Percentiles rank a stretch among this genome's conserved stretches.
Conservation (phyloP, 2,329 filamentous ascomycete genomes). For the Remersonia thermophila region DNA sequence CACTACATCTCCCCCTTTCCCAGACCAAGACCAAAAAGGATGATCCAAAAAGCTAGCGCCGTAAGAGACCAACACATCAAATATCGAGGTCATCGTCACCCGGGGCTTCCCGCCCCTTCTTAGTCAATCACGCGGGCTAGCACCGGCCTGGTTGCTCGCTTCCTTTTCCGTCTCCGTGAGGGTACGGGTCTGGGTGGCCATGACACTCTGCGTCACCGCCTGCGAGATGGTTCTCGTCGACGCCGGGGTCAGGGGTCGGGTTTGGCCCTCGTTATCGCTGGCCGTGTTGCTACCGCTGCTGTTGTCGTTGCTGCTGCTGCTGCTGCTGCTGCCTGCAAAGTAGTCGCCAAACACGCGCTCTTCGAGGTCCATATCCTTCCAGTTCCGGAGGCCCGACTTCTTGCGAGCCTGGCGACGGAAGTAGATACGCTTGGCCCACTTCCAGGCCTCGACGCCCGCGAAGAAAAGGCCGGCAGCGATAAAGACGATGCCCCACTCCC, state of each 20-base stretch:
- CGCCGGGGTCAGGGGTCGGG: too few relatives aligned
- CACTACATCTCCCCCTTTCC: too few relatives aligned
- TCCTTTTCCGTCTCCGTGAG: background rate
- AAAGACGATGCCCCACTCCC: conserved; percentile 64
- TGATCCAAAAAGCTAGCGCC: background rate
- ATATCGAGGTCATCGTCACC: conserved; percentile 5
- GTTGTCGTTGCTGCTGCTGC: too few relatives aligned
- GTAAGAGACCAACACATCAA: background rate
- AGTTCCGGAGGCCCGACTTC: conserved; percentile 6
- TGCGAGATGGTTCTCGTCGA: too few relatives aligned
- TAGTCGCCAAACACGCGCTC: conserved; percentile 18
- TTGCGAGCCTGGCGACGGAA: conserved; percentile 9
- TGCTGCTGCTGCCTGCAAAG: too few relatives aligned
- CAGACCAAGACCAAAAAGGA: too few relatives aligned
- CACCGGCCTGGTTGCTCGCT: background rate
- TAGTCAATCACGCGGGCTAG: conserved; percentile 16
- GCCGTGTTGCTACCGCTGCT: too few relatives aligned
- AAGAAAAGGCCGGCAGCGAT: conserved; percentile 43
- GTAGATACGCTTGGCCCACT: conserved; percentile 43
- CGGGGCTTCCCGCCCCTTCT: conserved; percentile 19
- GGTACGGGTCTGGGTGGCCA: too few relatives aligned
- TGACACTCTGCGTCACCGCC: background rate
- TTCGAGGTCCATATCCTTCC: conserved; percentile 18
- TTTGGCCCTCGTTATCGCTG: background rate
- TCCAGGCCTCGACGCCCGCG: conserved; percentile 54